Conservation (phyloP, 495 filamentous ascomycete species). For the Aspergillus indologenus region DNA sequence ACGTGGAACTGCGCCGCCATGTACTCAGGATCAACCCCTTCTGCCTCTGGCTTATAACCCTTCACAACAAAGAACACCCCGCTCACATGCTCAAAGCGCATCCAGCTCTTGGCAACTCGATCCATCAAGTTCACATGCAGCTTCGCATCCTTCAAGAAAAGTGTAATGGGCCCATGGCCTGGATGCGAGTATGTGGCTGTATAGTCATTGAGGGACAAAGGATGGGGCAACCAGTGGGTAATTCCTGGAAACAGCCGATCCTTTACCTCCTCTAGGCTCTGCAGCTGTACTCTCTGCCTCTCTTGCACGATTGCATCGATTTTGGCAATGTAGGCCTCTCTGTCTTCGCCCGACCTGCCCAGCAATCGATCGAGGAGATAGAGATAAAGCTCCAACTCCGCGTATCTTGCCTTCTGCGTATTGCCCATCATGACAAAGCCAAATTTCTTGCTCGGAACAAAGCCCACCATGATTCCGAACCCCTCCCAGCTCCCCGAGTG, state of each 20-base stretch:
- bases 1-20: constrained; percentile 35
- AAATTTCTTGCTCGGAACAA: constrained; percentile 43
- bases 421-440: constrained; percentile 49
- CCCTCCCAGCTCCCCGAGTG: constrained; percentile 47
- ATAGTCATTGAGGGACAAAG: constrained; percentile 32
- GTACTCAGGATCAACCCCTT: background rate
- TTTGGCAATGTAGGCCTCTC: constrained; percentile 3
- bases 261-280: constrained; percentile 1
- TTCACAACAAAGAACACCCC: constrained; percentile 11
- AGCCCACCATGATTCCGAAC: constrained; percentile 41
- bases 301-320: background rate
- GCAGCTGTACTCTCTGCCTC: background rate
- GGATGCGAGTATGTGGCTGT: constrained; percentile 42
- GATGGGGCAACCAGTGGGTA: constrained; percentile 23
- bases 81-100: constrained; percentile 1
- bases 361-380: constrained; percentile 42
- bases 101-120: background rate
- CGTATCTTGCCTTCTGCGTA: constrained; percentile 30
- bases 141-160: background rate
- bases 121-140: constrained; percentile 2
- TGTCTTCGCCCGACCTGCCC: constrained; percentile 24
- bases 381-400: constrained; percentile 30
- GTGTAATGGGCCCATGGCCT: constrained; percentile 34
- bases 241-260: constrained; percentile 25
- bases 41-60: background rate